A percentile compares a stretch with the other conserved stretches of the same genome.
Evolutionary conservation across 2,329 filamentous ascomycete species (phyloP).

Genomic region (Colletotrichum noveboracense): DNA sequence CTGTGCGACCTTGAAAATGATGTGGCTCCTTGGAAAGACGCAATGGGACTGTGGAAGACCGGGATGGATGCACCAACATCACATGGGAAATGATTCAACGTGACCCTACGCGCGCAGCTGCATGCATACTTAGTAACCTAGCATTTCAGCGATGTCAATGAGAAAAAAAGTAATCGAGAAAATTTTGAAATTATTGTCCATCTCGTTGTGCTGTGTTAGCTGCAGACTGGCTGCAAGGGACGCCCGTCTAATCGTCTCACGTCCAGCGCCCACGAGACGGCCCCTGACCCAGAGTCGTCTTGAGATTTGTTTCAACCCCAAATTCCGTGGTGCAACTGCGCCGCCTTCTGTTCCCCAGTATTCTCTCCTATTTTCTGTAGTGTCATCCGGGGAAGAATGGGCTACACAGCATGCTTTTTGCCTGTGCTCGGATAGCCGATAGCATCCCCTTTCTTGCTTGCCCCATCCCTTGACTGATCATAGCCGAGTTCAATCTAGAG

Average conservation of each 20-base stretch:
- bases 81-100: neutral
- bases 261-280: neutral
- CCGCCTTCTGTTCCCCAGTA: neutral
- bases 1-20: neutral
- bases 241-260: neutral
- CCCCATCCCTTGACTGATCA: neutral
- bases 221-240: neutral
- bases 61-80: neutral
- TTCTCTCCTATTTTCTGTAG: neutral
- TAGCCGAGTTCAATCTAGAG: neutral
- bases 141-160: neutral
- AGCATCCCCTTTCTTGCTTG: neutral
- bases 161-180: neutral
- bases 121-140: neutral
- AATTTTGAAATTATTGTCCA: neutral
- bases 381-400: neutral
- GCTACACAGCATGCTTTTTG: neutral
- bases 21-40: neutral
- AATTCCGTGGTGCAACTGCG: neutral
- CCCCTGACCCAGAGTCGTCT: neutral
- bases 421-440: neutral
- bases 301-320: constrained; percentile 7
- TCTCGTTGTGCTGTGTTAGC: neutral
- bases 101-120: neutral
- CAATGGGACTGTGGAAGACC: neutral